phyloP scores from a whole-genome alignment of 2,329 filamentous ascomycete genomes.

The Paramyrothecium sp. region DNA sequence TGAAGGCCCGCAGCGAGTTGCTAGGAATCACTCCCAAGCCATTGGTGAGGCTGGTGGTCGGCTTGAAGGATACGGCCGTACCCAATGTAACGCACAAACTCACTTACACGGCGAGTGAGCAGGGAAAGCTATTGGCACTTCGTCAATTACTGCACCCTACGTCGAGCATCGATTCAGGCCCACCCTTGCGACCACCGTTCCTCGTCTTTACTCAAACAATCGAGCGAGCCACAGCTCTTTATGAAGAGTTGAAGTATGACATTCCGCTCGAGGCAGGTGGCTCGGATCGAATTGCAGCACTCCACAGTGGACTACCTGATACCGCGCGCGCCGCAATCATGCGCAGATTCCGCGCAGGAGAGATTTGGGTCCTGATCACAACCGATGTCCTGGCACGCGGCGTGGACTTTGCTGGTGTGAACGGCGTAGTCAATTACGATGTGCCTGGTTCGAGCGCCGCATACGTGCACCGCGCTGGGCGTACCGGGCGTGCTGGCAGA shows the following conservation, averaged over 20 bases:
- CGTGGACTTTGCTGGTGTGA: conserved; percentile 92
- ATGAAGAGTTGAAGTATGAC: conserved; percentile 90
- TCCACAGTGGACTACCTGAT: conserved; percentile 84
- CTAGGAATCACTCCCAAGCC: conserved; percentile 40
- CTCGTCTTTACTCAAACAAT: conserved; percentile 97
- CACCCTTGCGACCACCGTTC: conserved; percentile 78
- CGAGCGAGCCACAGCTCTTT: conserved; percentile 79
- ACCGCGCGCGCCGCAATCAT: conserved; percentile 76
- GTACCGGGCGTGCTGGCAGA: conserved; percentile 85
- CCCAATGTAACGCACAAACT: conserved; percentile 89
- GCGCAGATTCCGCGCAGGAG: conserved; percentile 83
- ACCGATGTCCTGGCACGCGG: conserved; percentile 91
- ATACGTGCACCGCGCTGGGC: conserved; percentile 91
- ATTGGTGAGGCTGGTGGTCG: conserved; percentile 85
- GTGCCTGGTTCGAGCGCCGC: conserved; percentile 86
- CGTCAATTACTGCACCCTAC: conserved; percentile 84
- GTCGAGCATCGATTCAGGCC: conserved; percentile 51
- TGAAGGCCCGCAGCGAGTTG: conserved; percentile 50
- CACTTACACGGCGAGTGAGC: conserved; percentile 86
- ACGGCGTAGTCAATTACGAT: conserved; percentile 97
- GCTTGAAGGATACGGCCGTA: conserved; percentile 91
- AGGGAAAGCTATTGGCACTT: conserved; percentile 88
- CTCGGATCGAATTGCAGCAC: conserved; percentile 77
- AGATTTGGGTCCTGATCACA: conserved; percentile 95
- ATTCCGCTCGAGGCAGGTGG: conserved; percentile 88